Base-by-base conservation (phyloP, 345 rosid genomes). In the Mercurialis annua region DNA sequence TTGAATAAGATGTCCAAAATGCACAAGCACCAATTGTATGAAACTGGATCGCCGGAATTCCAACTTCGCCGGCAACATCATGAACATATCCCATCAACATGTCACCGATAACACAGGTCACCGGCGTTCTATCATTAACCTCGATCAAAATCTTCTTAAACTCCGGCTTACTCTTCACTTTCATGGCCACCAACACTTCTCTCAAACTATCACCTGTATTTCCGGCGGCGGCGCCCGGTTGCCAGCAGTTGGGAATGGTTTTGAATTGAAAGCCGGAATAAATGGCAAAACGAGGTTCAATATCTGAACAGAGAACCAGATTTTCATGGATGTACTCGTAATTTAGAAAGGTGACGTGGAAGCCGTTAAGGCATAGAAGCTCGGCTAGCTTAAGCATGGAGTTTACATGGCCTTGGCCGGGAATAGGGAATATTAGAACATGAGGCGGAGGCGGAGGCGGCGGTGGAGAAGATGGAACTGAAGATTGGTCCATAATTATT, bases 401-500 rank as follows among this genome's bases (percentile, higher is more conserved):
- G 81, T 73, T 91, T 7, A 89, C 84, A 53, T 90, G 91, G 52
- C 90, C 87, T 33, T 89, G 88, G 17, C 67, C 59, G 8, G 93
- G 96, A 10, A 84, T 27, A 0, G 90, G 92, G 40, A 85, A 85
- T 10, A 87, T 67, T n/a, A 87, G 74, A 2, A 91, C 72, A 53
- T 83, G 82, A 33, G 78, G 76, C 4, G 67, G 48, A 60, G 64
- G 46, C n/a, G n/a, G 82, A 33, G 78, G 76, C 4, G 67, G 48
- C 55, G 64, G 46, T n/a, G n/a, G n/a, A n/a, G n/a, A n/a, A 48
- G 29, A 21, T 30, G 10, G 3, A 15, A 16, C 29, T 49, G 21
- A 21, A 24, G 38, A 21, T 33, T 10, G 21, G 20, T 29, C 63
- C 74, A 79, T 72, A 18, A 18, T 43, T 61, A 9, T 4, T 36